Percentiles rank a stretch among this genome's conserved stretches.
These are phyloP conservation scores for Rhodamnia rubescens DNA, from an alignment of 345 rosid genomes.

Conservation along the genomic window DNA sequence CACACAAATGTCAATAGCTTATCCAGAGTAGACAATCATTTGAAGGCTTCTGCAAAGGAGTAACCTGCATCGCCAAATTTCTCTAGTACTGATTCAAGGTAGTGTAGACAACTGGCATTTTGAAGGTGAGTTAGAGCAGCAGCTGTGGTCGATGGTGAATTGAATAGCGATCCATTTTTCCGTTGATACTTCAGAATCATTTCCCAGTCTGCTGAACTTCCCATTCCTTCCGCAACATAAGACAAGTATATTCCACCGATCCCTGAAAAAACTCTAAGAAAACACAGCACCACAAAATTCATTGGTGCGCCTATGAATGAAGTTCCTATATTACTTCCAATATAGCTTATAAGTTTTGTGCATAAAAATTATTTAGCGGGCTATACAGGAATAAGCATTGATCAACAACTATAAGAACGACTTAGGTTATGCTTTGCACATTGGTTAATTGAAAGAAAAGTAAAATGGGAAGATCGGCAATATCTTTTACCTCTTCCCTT, in stretches of 20 bases:
- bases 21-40: not conserved
- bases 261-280: constrained; percentile 14
- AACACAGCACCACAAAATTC: not conserved
- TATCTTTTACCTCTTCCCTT: constrained; percentile 43
- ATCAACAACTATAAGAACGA: not conserved
- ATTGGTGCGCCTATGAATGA: not conserved
- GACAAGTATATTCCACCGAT: constrained; percentile 52
- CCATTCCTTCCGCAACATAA: constrained; percentile 65
- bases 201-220: constrained; percentile 47
- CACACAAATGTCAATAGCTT: not conserved
- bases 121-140: constrained; percentile 46
- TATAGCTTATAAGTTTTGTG: not conserved
- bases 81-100: constrained; percentile 40
- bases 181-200: constrained; percentile 54
- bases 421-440: not conserved
- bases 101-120: constrained; percentile 46
- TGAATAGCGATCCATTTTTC: constrained; percentile 64
- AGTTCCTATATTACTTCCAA: not conserved
- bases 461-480: not conserved
- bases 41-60: not conserved
- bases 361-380: not conserved
- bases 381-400: not conserved
- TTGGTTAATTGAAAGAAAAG: not conserved
- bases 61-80: constrained; percentile 66
- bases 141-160: constrained; percentile 90